phyloP scores from a whole-genome alignment of 768 basidiomycete species.

The Lentinula boryana region DNA sequence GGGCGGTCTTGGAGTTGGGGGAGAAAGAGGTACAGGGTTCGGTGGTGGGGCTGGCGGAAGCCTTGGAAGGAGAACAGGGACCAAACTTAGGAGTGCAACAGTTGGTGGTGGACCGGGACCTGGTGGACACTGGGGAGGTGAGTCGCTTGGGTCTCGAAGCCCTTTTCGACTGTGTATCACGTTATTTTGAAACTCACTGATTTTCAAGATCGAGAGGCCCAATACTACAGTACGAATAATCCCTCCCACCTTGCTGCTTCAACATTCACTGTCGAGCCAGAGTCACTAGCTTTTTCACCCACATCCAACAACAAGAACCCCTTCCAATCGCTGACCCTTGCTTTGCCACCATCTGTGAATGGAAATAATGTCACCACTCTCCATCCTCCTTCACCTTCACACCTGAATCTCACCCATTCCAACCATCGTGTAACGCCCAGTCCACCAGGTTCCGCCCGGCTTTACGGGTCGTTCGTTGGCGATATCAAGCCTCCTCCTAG shows the following conservation, averaged over 20 bases:
- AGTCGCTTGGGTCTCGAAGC: neutral
- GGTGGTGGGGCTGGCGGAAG: slow-evolving; percentile 1
- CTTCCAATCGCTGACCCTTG: neutral
- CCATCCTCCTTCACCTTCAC: slow-evolving; percentile 45
- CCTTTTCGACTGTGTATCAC: no score
- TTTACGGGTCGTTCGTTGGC: slow-evolving; percentile 20
- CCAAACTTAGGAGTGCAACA: neutral
- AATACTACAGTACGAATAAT: neutral
- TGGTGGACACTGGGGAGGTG: slow-evolving; percentile 2
- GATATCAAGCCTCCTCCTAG: slow-evolving; percentile 2
- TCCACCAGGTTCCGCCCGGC: slow-evolving; percentile 51
- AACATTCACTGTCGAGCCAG: neutral
- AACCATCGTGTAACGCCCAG: slow-evolving; percentile 34
- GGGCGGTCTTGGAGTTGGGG: slow-evolving; percentile 3
- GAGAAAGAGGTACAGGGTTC: slow-evolving; percentile 1
- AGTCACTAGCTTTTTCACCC: neutral
- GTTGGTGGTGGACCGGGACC: slow-evolving; percentile 2
- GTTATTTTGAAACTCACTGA: neutral
- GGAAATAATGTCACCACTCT: neutral
- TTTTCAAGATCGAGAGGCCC: neutral
- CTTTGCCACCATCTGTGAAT: neutral
- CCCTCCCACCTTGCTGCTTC: slow-evolving; percentile 21
- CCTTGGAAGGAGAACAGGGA: neutral
- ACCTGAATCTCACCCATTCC: slow-evolving; percentile 54
- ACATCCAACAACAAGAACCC: neutral